A percentile compares a stretch with the other conserved stretches of the same genome.
Conservation (phyloP, 805 yeast genomes). For the Priceomyces haplophilus region DNA sequence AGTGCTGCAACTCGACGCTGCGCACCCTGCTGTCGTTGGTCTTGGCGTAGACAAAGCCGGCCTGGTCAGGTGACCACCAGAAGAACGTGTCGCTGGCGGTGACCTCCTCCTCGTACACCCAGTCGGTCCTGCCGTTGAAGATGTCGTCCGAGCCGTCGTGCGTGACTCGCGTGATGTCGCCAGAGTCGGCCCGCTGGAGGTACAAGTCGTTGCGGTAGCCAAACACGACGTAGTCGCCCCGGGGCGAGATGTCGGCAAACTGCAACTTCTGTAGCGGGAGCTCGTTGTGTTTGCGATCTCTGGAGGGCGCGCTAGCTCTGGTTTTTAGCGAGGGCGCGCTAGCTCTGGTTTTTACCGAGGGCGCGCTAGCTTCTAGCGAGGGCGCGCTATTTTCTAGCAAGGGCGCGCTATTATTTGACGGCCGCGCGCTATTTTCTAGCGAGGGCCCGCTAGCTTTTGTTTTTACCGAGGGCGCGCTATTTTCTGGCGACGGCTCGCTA, state of each 20-base stretch:
- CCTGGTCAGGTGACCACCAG: conserved; percentile 76
- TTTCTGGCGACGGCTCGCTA: no score
- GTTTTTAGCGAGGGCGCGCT: no score
- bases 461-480: no score
- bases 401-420: no score
- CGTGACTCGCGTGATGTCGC: conserved; percentile 35
- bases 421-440: no score
- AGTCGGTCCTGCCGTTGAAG: conserved; percentile 70
- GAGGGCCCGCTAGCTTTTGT: no score
- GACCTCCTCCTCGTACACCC: conserved; percentile 86
- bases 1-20: conserved; percentile 49
- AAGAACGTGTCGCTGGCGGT: conserved; percentile 52
- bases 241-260: conserved; percentile 63
- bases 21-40: conserved; percentile 61
- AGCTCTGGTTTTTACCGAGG: no score
- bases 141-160: conserved; percentile 50
- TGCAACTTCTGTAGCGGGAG: conserved; percentile 35
- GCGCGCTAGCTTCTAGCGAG: no score
- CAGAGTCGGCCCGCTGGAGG: conserved; percentile 34
- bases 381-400: no score
- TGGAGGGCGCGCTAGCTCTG: no score
- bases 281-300: no score
- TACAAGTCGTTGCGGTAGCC: conserved; percentile 56
- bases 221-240: conserved; percentile 52
- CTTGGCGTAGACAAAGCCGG: conserved; percentile 50